Percentiles rank a stretch among this genome's conserved stretches.
Evolutionary conservation across 129 eudicot species (phyloP).

Genomic region (Daucus carota): DNA sequence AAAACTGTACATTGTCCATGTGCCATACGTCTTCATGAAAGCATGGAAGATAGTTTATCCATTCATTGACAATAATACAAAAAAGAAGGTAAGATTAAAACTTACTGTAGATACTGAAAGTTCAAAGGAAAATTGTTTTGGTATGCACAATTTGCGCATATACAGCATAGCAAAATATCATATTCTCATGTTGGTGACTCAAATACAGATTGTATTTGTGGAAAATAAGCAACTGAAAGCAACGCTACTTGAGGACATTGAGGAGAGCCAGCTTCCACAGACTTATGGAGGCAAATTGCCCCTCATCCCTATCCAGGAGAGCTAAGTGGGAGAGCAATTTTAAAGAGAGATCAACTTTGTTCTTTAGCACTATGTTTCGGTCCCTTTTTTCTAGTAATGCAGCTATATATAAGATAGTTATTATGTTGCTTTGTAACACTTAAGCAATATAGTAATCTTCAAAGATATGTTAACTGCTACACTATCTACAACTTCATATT

Average conservation of each 20-base stretch:
- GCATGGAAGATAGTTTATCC: slow-evolving; percentile 75
- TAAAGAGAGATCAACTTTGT: not conserved
- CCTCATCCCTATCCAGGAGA: slow-evolving; percentile 30
- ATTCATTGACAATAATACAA: slow-evolving; percentile 73
- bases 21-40: slow-evolving; percentile 75
- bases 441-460: not conserved
- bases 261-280: slow-evolving; percentile 53
- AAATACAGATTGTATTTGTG: slow-evolving; percentile 34
- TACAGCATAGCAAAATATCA: not conserved
- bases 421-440: not conserved
- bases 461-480: not conserved
- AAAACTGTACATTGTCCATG: slow-evolving; percentile 56
- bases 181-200: not conserved
- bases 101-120: not conserved
- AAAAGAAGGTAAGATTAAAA: slow-evolving; percentile 46
- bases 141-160: not conserved
- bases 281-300: slow-evolving; percentile 46
- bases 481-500: not conserved
- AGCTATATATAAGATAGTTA: not conserved
- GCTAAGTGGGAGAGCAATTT: slow-evolving; percentile 1
- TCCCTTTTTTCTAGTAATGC: not conserved
- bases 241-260: slow-evolving; percentile 41
- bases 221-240: slow-evolving; percentile 27
- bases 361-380: not conserved
- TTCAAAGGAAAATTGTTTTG: not conserved